A percentile compares a stretch with the other conserved stretches of the same genome.
These are phyloP conservation scores for Osmanthus fragrans DNA, from an alignment of 257 asterid genomes.

Conservation along the genomic window DNA sequence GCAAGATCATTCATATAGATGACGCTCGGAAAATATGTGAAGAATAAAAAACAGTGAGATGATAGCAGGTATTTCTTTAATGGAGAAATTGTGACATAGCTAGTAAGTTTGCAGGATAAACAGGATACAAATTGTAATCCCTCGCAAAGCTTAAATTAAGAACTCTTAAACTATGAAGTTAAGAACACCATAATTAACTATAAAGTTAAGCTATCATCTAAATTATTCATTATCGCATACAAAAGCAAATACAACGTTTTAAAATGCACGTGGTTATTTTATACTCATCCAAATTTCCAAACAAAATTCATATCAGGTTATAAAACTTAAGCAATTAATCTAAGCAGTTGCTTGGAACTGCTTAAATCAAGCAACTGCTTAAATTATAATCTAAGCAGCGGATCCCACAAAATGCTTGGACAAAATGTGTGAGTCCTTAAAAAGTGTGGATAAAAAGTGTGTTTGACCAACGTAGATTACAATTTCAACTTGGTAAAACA, in stretches of 20 bases:
- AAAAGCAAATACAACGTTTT: background rate
- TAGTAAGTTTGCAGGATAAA: background rate
- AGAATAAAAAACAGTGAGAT: background rate
- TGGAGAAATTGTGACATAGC: background rate
- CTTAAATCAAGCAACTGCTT: too few relatives aligned
- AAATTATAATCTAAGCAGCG: too few relatives aligned
- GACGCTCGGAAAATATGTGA: background rate
- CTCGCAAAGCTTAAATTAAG: background rate
- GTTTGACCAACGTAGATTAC: too few relatives aligned
- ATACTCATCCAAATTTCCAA: background rate
- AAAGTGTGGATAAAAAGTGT: too few relatives aligned
- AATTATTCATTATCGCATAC: background rate
- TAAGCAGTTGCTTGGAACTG: too few relatives aligned
- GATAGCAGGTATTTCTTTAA: background rate
- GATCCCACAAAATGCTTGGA: too few relatives aligned
- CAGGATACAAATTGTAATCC: background rate
- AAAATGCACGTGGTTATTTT: background rate
- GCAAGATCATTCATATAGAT: background rate
- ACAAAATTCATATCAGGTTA: background rate
- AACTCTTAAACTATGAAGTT: background rate
- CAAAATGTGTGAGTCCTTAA: too few relatives aligned
- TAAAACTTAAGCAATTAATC: background rate
- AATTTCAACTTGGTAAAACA: too few relatives aligned
- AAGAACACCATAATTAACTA: background rate
- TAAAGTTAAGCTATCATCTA: background rate